Evolutionary conservation across 2,329 filamentous ascomycete species (phyloP).

Genomic region (Keithomyces neogunnii): DNA sequence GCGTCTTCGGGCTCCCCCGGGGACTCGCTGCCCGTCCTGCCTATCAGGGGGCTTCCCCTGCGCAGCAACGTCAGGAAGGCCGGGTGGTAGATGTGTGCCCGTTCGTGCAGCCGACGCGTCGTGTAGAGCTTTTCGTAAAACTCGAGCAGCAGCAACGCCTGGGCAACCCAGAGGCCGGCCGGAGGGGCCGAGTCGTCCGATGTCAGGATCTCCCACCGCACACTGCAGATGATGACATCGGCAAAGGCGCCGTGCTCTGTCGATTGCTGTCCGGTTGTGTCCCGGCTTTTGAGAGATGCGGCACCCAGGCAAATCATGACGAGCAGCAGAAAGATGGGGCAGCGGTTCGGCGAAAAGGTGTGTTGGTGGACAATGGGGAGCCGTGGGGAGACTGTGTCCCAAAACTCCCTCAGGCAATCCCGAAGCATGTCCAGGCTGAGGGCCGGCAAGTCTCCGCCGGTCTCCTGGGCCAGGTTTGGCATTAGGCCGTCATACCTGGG

Average conservation of each 20-base stretch:
- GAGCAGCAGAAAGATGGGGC: constrained; percentile 66
- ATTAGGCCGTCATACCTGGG: constrained; percentile 28
- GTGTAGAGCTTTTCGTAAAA: constrained; percentile 91
- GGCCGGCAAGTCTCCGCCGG: constrained; percentile 32
- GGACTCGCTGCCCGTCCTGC: constrained; percentile 68
- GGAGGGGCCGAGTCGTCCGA: constrained; percentile 75
- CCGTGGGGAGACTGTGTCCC: constrained; percentile 77
- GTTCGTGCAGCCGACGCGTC: constrained; percentile 72
- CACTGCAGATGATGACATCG: constrained; percentile 57
- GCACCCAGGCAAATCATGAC: constrained; percentile 81
- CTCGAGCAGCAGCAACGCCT: constrained; percentile 74
- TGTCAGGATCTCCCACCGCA: constrained; percentile 78
- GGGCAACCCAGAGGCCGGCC: constrained; percentile 81
- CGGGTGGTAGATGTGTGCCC: constrained; percentile 83
- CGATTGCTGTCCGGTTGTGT: constrained; percentile 39
- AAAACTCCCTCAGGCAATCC: constrained; percentile 78
- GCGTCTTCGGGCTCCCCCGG: constrained; percentile 46
- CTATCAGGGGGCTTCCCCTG: constrained; percentile 77
- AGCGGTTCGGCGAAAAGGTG: constrained; percentile 75
- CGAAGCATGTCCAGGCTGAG: constrained; percentile 76
- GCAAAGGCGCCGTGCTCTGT: constrained; percentile 38
- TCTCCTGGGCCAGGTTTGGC: constrained; percentile 27
- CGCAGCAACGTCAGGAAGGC: constrained; percentile 79
- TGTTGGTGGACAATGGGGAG: constrained; percentile 82
- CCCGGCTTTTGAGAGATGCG: constrained; percentile 62